These are phyloP conservation scores for Erodium maritimum DNA, from an alignment of 345 rosid genomes.

Conservation along the genomic window DNA sequence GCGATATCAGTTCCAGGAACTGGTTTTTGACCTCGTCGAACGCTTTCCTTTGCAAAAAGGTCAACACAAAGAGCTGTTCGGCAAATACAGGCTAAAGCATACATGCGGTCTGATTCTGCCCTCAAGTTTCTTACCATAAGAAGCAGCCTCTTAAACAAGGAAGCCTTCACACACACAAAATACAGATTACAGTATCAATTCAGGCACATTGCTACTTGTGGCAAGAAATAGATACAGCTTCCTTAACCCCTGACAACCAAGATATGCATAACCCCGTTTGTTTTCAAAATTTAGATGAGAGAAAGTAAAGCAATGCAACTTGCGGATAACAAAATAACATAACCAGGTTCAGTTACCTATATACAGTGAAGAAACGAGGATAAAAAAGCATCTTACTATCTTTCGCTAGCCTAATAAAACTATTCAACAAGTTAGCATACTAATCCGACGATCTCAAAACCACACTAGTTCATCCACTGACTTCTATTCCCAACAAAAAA, in stretches of 20 bases:
- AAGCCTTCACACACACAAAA: conserved; percentile 50
- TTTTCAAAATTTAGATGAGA: too few species aligned
- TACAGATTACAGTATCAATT: conserved; percentile 9
- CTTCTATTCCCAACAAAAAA: neutral
- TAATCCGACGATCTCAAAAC: neutral
- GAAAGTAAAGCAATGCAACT: neutral
- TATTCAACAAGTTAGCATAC: too few species aligned
- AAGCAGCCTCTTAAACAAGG: conserved; percentile 83
- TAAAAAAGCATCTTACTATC: neutral
- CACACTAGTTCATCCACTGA: neutral
- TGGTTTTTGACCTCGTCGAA: conserved; percentile 96
- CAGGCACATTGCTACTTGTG: neutral
- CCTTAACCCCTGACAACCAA: neutral
- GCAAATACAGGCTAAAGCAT: conserved; percentile 94
- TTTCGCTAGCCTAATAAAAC: neutral
- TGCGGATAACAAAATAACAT: neutral
- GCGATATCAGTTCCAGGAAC: conserved; percentile 90
- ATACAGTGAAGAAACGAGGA: neutral
- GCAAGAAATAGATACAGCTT: neutral
- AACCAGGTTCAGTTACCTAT: neutral
- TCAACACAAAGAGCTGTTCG: conserved; percentile 97
- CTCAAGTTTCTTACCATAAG: conserved; percentile 96
- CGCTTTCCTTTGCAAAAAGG: conserved; percentile 92
- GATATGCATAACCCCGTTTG: neutral
- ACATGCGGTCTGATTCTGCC: conserved; percentile 98